Conservation (phyloP, 805 yeast genomes). For the Monosporozyma yasuniensis region DNA sequence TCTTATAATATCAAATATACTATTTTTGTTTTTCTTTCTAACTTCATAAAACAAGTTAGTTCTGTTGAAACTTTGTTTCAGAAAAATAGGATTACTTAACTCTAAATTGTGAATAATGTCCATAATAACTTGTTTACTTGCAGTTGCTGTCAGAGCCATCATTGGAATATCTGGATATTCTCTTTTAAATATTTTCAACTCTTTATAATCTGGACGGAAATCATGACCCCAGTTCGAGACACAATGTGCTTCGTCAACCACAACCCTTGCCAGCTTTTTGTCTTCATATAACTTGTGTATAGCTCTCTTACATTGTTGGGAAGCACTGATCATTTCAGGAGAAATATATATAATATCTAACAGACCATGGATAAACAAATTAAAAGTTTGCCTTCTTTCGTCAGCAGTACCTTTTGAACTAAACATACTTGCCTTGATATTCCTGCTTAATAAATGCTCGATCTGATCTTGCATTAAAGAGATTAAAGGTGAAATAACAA, state of each 20-base stretch:
- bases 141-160: constrained; percentile 97
- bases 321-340: constrained; percentile 88
- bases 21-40: constrained; percentile 48
- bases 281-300: constrained; percentile 49
- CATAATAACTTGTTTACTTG: constrained; percentile 79
- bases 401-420: constrained; percentile 64
- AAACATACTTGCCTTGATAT: constrained; percentile 81
- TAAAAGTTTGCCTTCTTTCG: constrained; percentile 57
- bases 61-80: constrained; percentile 90
- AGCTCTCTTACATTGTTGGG: constrained; percentile 57
- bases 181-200: constrained; percentile 60
- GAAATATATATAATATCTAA: constrained; percentile 79
- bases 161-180: constrained; percentile 77
- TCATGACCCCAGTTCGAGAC: constrained; percentile 99
- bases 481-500: constrained; percentile 89
- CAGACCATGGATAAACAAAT: constrained; percentile 54
- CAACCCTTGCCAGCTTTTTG: constrained; percentile 67
- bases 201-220: constrained; percentile 91
- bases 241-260: constrained; percentile 97
- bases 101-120: constrained; percentile 79
- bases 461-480: constrained; percentile 98
- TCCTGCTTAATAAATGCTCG: constrained; percentile 57
- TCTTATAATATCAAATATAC: constrained; percentile 51
- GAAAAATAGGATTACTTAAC: constrained; percentile 50
- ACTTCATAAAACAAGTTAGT: constrained; percentile 78